phyloP scores from a whole-genome alignment of 192 early-diverging fungal species.

The Coemansia nantahalensis region DNA sequence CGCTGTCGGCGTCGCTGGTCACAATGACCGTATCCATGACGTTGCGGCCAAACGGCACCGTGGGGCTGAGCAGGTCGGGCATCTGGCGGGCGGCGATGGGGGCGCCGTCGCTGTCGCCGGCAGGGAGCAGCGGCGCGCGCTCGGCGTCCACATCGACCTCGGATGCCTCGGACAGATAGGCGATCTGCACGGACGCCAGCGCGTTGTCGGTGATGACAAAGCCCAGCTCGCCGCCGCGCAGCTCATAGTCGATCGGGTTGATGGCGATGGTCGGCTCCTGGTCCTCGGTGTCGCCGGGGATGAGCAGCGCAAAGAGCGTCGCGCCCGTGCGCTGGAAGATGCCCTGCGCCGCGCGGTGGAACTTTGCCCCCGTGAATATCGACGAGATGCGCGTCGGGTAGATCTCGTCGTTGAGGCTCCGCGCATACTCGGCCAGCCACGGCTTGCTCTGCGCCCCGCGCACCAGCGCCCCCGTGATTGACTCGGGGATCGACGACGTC shows the following conservation, averaged over 20 bases:
- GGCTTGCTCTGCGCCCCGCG: slow-evolving; percentile 19
- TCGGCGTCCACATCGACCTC: slow-evolving; percentile 18
- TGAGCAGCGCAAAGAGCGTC: slow-evolving; percentile 59
- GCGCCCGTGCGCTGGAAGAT: slow-evolving; percentile 60
- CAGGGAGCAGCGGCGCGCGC: slow-evolving; percentile 29
- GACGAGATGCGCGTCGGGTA: slow-evolving; percentile 58
- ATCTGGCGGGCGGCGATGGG: neutral
- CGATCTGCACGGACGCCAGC: slow-evolving; percentile 43
- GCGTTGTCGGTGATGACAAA: slow-evolving; percentile 57
- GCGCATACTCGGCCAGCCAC: slow-evolving; percentile 64
- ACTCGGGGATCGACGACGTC: slow-evolving; percentile 63
- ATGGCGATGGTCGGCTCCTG: slow-evolving; percentile 42
- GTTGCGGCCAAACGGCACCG: slow-evolving; percentile 45
- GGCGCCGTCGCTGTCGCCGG: neutral
- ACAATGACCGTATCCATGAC: slow-evolving; percentile 53
- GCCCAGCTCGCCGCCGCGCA: slow-evolving; percentile 62
- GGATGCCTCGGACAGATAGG: slow-evolving; percentile 31
- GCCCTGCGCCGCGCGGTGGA: slow-evolving; percentile 56
- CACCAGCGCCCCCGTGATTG: slow-evolving; percentile 42
- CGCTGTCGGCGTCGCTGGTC: slow-evolving; percentile 15
- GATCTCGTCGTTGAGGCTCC: slow-evolving; percentile 63
- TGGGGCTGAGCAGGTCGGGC: slow-evolving; percentile 16
- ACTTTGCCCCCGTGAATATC: slow-evolving; percentile 50
- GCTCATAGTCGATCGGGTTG: slow-evolving; percentile 58
- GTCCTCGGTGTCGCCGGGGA: slow-evolving; percentile 5